Conservation (phyloP, 2,329 filamentous ascomycete species). For the Neofusicoccum sp. region DNA sequence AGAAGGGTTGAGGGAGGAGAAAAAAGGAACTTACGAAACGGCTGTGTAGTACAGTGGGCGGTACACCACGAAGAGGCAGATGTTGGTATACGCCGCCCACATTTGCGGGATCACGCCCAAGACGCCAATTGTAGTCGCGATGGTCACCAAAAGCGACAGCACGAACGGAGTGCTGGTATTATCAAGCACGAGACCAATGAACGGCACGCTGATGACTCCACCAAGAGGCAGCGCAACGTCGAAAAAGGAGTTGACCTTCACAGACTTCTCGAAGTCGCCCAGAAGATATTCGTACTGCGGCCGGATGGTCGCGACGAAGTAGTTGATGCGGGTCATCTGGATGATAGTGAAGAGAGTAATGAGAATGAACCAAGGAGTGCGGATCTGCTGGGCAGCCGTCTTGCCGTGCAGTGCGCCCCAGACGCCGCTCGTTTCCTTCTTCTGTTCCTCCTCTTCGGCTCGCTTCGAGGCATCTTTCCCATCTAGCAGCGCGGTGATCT, state of each 20-base stretch:
- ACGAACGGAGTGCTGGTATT: slow-evolving; percentile 70
- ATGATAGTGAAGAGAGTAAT: slow-evolving; percentile 74
- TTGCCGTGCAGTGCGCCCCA: slow-evolving; percentile 82
- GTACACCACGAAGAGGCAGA: slow-evolving; percentile 78
- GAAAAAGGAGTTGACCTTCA: slow-evolving; percentile 77
- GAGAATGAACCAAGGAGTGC: slow-evolving; percentile 78
- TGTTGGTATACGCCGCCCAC: slow-evolving; percentile 72
- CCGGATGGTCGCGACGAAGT: slow-evolving; percentile 84
- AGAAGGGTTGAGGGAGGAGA: background rate
- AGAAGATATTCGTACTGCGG: slow-evolving; percentile 79
- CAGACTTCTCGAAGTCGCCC: slow-evolving; percentile 58
- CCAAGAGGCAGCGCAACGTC: slow-evolving; percentile 81
- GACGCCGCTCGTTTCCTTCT: slow-evolving; percentile 70
- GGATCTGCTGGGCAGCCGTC: slow-evolving; percentile 70
- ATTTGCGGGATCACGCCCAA: slow-evolving; percentile 70
- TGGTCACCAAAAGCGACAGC: slow-evolving; percentile 65
- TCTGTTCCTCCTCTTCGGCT: slow-evolving; percentile 63
- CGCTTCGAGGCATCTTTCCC: slow-evolving; percentile 63
- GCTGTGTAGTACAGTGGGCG: slow-evolving; percentile 89
- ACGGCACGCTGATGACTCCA: slow-evolving; percentile 79
- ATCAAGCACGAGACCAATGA: slow-evolving; percentile 79
- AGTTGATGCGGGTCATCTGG: slow-evolving; percentile 77
- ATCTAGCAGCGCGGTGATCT: slow-evolving; percentile 73
- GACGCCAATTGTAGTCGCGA: slow-evolving; percentile 72
- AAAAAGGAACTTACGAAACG: slow-evolving; percentile 57